These are phyloP conservation scores for Polymyxa betae DNA, from an alignment of 208 protist genomes.

Conservation along the genomic window DNA sequence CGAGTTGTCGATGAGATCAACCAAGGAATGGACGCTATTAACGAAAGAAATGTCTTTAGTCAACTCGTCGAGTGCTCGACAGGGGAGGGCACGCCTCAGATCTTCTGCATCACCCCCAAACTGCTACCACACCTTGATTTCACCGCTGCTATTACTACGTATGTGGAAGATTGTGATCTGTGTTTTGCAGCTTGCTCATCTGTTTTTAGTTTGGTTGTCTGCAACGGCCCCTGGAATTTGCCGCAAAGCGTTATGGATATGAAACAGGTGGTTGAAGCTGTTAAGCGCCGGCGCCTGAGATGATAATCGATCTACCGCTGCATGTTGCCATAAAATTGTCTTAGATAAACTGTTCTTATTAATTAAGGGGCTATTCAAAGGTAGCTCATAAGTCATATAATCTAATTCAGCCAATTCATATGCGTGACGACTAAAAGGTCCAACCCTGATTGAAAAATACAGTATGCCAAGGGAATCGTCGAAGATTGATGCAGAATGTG, in stretches of 20 bases:
- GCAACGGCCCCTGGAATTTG: constrained; percentile 39
- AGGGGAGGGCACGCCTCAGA: constrained; percentile 65
- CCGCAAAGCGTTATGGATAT: neutral
- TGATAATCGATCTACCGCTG: too few species aligned
- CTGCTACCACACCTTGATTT: constrained; percentile 71
- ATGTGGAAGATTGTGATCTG: neutral
- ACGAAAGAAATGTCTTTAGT: constrained; percentile 71
- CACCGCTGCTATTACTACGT: constrained; percentile 17
- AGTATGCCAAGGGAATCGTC: too few species aligned
- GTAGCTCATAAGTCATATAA: too few species aligned
- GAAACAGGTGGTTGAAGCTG: neutral
- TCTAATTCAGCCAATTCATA: too few species aligned
- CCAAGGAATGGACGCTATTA: constrained; percentile 76
- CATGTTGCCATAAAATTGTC: too few species aligned
- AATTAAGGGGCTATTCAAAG: too few species aligned
- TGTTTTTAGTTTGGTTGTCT: neutral
- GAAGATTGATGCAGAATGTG: too few species aligned
- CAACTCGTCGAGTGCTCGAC: constrained; percentile 59
- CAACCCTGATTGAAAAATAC: too few species aligned
- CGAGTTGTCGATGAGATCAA: constrained; percentile 86
- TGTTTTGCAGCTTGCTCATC: neutral
- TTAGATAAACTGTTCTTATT: too few species aligned
- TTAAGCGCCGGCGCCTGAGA: too few species aligned
- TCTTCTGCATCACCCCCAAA: constrained; percentile 75
- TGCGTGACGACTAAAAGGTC: too few species aligned